Evolutionary conservation across 345 rosid genomes (phyloP).

Genomic region (Lagerstroemia speciosa): DNA sequence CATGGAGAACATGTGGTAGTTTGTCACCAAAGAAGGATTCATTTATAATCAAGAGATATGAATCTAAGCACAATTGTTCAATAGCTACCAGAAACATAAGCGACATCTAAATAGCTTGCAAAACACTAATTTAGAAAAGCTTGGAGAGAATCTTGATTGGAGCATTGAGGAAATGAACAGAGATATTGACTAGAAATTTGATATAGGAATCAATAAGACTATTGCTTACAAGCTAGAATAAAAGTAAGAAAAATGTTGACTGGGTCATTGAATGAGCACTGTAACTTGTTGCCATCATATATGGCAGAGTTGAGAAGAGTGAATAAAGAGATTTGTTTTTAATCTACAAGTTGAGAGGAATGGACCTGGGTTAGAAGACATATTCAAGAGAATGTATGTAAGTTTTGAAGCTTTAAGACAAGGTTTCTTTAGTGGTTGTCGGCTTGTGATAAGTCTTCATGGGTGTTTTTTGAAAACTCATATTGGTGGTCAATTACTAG

Average conservation of each 20-base stretch:
- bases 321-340: background rate
- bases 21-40: no score
- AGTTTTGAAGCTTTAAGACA: no score
- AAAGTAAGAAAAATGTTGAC: background rate
- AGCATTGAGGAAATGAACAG: background rate
- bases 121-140: background rate
- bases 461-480: background rate
- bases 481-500: background rate
- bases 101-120: background rate
- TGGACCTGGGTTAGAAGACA: no score
- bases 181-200: background rate
- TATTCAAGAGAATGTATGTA: no score
- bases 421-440: background rate
- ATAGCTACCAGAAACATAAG: background rate
- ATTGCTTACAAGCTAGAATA: background rate
- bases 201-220: background rate
- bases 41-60: no score
- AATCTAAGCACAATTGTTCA: no score
- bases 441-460: background rate
- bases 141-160: background rate
- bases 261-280: background rate
- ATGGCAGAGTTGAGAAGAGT: background rate
- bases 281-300: background rate
- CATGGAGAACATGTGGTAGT: no score
- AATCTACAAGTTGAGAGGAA: no score